A percentile compares a stretch with the other conserved stretches of the same genome.
Conservation (phyloP, 2,329 filamentous ascomycete genomes). For the Malbranchea cinnamomea region DNA sequence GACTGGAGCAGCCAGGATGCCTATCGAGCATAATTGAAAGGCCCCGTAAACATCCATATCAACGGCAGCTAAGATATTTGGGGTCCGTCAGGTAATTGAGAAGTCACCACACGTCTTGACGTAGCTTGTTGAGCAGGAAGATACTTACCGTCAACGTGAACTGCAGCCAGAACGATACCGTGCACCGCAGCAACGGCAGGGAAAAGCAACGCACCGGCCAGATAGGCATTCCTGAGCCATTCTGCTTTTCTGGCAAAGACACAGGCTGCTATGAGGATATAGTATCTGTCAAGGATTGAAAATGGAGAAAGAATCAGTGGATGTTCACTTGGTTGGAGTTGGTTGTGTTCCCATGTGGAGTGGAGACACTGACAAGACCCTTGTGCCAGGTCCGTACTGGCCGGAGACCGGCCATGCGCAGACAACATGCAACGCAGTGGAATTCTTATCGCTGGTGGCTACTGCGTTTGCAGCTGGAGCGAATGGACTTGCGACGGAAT, state of each 20-base stretch:
- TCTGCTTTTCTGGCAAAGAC: conserved; percentile 46
- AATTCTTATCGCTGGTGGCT: too few species aligned
- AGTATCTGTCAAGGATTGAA: conserved; percentile 34
- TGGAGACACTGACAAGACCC: conserved; percentile 21
- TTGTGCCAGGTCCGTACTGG: conserved; percentile 28
- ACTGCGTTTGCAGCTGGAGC: too few species aligned
- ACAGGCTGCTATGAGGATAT: conserved; percentile 48
- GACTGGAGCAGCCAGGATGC: conserved; percentile 47
- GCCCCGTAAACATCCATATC: conserved; percentile 56
- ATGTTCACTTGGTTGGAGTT: not conserved
- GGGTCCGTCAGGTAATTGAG: conserved; percentile 3
- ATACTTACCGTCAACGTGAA: conserved; percentile 45
- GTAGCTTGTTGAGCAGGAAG: too few species aligned
- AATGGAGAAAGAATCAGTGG: not conserved
- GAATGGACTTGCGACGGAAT: too few species aligned
- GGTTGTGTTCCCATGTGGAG: not conserved
- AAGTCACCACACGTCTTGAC: not conserved
- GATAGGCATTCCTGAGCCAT: conserved; percentile 48
- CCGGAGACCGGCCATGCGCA: conserved; percentile 31
- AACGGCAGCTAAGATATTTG: conserved; percentile 35
- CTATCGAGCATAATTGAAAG: conserved; percentile 52
- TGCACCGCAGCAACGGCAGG: conserved; percentile 51
- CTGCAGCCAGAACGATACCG: conserved; percentile 43
- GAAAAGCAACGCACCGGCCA: conserved; percentile 47
- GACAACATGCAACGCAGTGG: conserved; percentile 22